These are phyloP conservation scores for Hericium alpestre DNA, from an alignment of 768 basidiomycete genomes.

Conservation along the genomic window DNA sequence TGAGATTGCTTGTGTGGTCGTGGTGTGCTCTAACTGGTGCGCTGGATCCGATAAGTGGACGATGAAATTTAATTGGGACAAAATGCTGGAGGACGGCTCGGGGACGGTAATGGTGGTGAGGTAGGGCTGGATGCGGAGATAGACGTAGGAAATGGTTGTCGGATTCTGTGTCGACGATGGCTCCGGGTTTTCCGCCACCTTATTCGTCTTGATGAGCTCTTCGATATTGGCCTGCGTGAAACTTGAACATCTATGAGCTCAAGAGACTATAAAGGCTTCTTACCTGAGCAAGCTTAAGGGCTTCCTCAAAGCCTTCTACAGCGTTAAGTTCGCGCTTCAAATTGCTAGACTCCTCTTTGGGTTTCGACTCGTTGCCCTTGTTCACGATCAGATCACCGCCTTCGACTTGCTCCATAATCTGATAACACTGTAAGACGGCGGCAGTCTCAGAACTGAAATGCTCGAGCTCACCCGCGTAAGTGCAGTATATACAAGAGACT, in stretches of 20 bases:
- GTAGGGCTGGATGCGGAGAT: slow-evolving; percentile 88
- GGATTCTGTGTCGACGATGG: slow-evolving; percentile 37
- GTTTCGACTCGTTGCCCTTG: slow-evolving; percentile 65
- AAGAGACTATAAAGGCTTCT: slow-evolving; percentile 4
- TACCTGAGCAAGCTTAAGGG: slow-evolving; percentile 78
- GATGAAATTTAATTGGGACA: slow-evolving; percentile 49
- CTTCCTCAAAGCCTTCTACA: slow-evolving; percentile 78
- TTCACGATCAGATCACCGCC: slow-evolving; percentile 88
- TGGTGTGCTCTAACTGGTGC: slow-evolving; percentile 67
- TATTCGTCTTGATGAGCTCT: slow-evolving; percentile 60
- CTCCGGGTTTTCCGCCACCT: slow-evolving; percentile 21
- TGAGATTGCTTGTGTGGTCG: slow-evolving; percentile 77
- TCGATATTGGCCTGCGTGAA: slow-evolving; percentile 59
- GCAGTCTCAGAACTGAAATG: not conserved
- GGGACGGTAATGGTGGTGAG: slow-evolving; percentile 44
- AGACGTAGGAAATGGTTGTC: slow-evolving; percentile 81
- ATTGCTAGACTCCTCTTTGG: slow-evolving; percentile 41
- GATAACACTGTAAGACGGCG: not conserved
- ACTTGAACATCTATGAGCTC: no score
- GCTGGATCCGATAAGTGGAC: slow-evolving; percentile 63
- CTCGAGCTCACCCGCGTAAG: slow-evolving; percentile 53
- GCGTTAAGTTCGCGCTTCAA: slow-evolving; percentile 61
- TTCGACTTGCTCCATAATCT: slow-evolving; percentile 90
- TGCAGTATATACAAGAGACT: slow-evolving; percentile 85
- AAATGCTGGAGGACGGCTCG: slow-evolving; percentile 14